phyloP scores from a whole-genome alignment of 345 rosid species.

The Alliaria petiolata region DNA sequence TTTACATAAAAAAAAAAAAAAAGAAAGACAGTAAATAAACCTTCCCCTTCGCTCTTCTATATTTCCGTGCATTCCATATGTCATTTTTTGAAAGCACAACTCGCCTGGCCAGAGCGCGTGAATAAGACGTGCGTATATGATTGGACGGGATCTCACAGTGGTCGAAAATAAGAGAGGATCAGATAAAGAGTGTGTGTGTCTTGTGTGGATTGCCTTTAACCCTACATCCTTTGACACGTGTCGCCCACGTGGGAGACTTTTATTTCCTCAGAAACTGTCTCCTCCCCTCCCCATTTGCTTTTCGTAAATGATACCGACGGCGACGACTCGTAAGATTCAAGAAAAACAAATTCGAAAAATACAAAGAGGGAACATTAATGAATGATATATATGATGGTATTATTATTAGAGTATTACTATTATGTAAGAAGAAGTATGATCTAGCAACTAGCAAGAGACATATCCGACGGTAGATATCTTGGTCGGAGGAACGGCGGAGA shows the following conservation, averaged over 20 bases:
- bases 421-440: too few species aligned
- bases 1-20: too few species aligned
- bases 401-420: too few species aligned
- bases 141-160: slow-evolving; percentile 1
- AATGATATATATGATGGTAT: too few species aligned
- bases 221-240: slow-evolving; percentile 7
- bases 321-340: slow-evolving; percentile 3
- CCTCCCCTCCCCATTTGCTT: neutral
- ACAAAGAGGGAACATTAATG: too few species aligned
- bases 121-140: slow-evolving; percentile 2
- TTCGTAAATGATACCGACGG: neutral
- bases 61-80: slow-evolving; percentile 29
- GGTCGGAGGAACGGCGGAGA: slow-evolving; percentile 25
- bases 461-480: too few species aligned
- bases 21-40: too few species aligned
- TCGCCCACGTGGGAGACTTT: slow-evolving; percentile 5
- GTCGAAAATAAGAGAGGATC: neutral
- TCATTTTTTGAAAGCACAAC: neutral
- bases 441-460: too few species aligned
- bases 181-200: neutral
- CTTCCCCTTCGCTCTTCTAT: slow-evolving; percentile 2
- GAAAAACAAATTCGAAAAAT: neutral
- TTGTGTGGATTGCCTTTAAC: slow-evolving; percentile 19
- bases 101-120: neutral
- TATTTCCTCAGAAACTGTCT: slow-evolving; percentile 15